These are phyloP conservation scores for Tricladium varicosporioides DNA, from an alignment of 2,329 filamentous ascomycete species.

Conservation along the genomic window DNA sequence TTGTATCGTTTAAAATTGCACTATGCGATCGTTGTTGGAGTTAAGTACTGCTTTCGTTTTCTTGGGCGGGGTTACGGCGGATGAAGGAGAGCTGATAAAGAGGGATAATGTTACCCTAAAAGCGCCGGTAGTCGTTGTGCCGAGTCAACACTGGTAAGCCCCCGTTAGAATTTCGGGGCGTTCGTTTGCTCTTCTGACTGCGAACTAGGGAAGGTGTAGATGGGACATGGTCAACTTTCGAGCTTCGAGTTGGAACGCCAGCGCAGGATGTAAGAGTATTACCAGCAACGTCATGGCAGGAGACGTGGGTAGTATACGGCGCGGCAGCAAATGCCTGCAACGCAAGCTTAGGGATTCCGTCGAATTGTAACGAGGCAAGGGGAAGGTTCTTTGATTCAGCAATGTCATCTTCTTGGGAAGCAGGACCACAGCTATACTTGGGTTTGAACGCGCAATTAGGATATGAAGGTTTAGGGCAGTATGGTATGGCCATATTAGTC, in stretches of 20 bases:
- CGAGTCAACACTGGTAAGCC: conserved; percentile 22
- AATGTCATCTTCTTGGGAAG: conserved; percentile 36
- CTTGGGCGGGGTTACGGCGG: neutral
- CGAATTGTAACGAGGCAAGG: conserved; percentile 36
- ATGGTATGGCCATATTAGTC: conserved; percentile 14
- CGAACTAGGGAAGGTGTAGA: conserved; percentile 32
- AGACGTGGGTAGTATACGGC: conserved; percentile 62
- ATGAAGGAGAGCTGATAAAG: conserved; percentile 6
- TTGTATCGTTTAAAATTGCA: neutral
- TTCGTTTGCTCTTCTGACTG: too few species aligned
- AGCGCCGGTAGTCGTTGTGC: conserved; percentile 20
- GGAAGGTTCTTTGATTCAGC: conserved; percentile 37
- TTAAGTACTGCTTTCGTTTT: neutral
- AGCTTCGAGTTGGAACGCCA: conserved; percentile 53
- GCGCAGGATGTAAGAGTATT: conserved; percentile 50
- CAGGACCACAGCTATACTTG: conserved; percentile 35
- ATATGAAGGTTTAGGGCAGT: conserved; percentile 32
- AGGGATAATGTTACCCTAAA: conserved; percentile 21
- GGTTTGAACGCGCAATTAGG: conserved; percentile 39
- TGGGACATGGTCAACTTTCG: conserved; percentile 63
- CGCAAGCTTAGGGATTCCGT: conserved; percentile 37
- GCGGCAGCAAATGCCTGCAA: conserved; percentile 56
- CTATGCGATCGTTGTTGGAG: conserved; percentile 20
- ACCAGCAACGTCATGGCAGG: conserved; percentile 65
- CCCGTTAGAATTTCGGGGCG: conserved; percentile 13